These are phyloP conservation scores for Lactarius sanguifluus DNA, from an alignment of 768 basidiomycete genomes.

Conservation along the genomic window DNA sequence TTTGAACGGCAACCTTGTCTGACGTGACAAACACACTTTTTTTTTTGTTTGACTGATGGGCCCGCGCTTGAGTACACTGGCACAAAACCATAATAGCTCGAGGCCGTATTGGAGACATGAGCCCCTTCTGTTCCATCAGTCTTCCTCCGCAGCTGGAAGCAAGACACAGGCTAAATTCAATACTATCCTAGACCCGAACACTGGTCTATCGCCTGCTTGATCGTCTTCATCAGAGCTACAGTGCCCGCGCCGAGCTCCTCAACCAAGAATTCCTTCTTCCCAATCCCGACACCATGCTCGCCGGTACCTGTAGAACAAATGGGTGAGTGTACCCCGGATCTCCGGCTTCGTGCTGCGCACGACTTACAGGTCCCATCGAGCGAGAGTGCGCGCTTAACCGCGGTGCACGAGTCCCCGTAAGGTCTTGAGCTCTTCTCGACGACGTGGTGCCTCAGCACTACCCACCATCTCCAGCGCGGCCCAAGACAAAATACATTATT, in stretches of 20 bases:
- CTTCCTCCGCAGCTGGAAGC: too few relatives aligned
- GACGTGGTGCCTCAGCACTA: constrained; percentile 27
- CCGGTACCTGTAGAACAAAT: constrained; percentile 53
- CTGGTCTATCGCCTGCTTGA: constrained; percentile 68
- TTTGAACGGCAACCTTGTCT: too few relatives aligned
- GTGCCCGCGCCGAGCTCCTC: constrained; percentile 83
- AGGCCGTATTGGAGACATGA: too few relatives aligned
- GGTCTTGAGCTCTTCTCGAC: constrained; percentile 2
- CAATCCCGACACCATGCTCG: constrained; percentile 86
- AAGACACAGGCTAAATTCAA: too few relatives aligned
- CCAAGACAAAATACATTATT: constrained; percentile 64
- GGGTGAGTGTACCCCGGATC: not conserved
- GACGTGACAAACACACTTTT: too few relatives aligned
- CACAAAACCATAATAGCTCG: too few relatives aligned
- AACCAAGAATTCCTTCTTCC: constrained; percentile 66
- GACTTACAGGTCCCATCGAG: constrained; percentile 69
- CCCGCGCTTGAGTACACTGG: too few relatives aligned
- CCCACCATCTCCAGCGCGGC: constrained; percentile 73
- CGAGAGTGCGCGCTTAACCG: constrained; percentile 63
- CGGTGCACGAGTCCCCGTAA: constrained; percentile 47
- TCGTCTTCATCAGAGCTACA: constrained; percentile 76
- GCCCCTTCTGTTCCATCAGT: too few relatives aligned
- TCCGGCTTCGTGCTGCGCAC: not conserved
- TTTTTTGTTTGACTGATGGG: too few relatives aligned
- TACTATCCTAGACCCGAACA: too few relatives aligned